A percentile compares a stretch with the other conserved stretches of the same genome.
phyloP scores from a whole-genome alignment of 2,329 filamentous ascomycete species.

The Monilinia laxa region DNA sequence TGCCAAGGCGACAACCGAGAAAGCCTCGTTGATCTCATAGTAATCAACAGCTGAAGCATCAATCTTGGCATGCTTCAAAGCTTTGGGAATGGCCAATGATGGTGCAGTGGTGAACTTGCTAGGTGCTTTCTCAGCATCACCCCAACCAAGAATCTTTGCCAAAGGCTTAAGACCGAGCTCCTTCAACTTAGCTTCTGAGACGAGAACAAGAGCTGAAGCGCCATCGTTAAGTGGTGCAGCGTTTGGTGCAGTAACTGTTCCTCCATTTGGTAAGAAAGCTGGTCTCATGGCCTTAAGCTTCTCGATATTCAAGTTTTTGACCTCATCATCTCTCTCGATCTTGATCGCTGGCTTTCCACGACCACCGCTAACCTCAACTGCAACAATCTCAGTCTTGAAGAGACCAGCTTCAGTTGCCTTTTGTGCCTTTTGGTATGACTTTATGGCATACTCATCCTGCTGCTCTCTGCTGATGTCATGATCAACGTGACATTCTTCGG shows the following conservation, averaged over 20 bases:
- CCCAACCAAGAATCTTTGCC: constrained; percentile 97
- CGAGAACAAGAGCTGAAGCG: constrained; percentile 86
- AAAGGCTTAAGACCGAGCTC: constrained; percentile 87
- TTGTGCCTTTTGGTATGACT: constrained; percentile 91
- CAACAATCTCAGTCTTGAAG: constrained; percentile 84
- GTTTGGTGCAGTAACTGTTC: constrained; percentile 94
- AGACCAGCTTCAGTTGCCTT: constrained; percentile 76
- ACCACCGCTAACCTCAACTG: constrained; percentile 82
- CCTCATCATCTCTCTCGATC: constrained; percentile 87
- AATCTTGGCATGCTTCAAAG: constrained; percentile 89
- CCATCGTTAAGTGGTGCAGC: constrained; percentile 96
- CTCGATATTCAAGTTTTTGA: constrained; percentile 85
- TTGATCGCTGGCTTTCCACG: constrained; percentile 84
- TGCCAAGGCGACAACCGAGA: constrained; percentile 92
- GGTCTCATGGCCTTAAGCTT: constrained; percentile 85
- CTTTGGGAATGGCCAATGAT: constrained; percentile 92
- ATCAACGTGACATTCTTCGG: constrained; percentile 86
- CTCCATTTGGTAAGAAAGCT: constrained; percentile 74
- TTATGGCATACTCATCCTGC: constrained; percentile 95
- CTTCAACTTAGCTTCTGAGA: constrained; percentile 92
- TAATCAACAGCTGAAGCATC: constrained; percentile 77
- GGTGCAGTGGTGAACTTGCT: constrained; percentile 96
- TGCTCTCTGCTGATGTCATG: constrained; percentile 77
- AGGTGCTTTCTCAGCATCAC: constrained; percentile 85
- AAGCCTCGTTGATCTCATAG: constrained; percentile 99